Base-by-base conservation (phyloP, 345 rosid species). In the Pistacia integerrima region DNA sequence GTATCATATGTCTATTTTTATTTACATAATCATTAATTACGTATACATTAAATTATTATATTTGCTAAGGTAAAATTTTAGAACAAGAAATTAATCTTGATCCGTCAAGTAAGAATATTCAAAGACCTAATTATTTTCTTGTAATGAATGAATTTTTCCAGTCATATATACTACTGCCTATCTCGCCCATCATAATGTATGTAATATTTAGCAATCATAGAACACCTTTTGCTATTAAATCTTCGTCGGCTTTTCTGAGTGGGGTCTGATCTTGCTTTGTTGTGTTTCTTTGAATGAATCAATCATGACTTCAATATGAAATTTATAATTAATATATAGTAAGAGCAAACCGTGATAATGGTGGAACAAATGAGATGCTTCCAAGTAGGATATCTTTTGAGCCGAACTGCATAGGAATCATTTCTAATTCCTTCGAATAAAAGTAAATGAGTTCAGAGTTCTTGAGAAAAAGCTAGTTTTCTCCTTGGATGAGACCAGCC, bases 161-260 rank as follows among this genome's bases (percentile, higher is more conserved):
- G 46, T 41, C 7, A 41, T 41, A 41, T 41, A 7, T 41, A 41
- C 46, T 41, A 41, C 9, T 41, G 46, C 9, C 35, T 69, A 74
- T 41, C 38, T 48, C 41, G 17, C 58, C 20, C 61, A 56, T 73
- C 33, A 64, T 82, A 33, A 63, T 38, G 58, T 64, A 28, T 63
- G 69, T 58, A 66, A 61, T 51, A 67, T 74, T 30, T 12, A 35
- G 35, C 56, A 79, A 70, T 79, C 76, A 73, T 73, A 76, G 68
- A 64, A 70, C 78, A 69, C 38, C 83, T 69, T 79, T 78, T 56
- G 70, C 51, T 74, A 46, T 51, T 73, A 76, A 76, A 76, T 69
- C 72, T 36, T 80, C 54, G 57, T 28, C 57, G 72, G 66, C 76
- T 77, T 77, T 77, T 11, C 22, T 55, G 54, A n/a, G 70, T 78